phyloP scores from a whole-genome alignment of 352 stramenopile genomes.

The Phytophthora pisi region DNA sequence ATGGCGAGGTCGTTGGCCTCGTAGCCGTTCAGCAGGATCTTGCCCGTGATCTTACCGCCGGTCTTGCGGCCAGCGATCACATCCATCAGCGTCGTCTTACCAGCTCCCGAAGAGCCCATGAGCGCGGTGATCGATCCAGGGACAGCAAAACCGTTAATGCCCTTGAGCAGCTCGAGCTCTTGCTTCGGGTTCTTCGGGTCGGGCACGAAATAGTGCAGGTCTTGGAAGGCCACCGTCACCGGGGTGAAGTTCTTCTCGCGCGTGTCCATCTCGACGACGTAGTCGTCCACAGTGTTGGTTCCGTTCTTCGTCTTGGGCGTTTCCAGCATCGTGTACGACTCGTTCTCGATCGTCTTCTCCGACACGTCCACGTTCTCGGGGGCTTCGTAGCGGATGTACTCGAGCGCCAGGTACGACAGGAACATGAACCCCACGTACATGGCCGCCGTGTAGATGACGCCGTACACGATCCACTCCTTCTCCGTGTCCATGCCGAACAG shows the following conservation, averaged over 20 bases:
- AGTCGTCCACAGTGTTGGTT: not conserved
- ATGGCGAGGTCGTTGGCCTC: conserved; percentile 49
- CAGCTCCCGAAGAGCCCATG: not conserved
- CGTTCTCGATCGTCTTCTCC: conserved; percentile 17
- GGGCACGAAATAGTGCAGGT: conserved; percentile 17
- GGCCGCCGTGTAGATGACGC: conserved; percentile 40
- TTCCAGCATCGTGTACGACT: conserved; percentile 20
- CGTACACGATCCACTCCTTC: conserved; percentile 43
- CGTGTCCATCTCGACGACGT: conserved; percentile 10
- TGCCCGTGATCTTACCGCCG: not conserved
- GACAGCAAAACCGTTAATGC: conserved; percentile 11
- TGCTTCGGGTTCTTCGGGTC: conserved; percentile 13
- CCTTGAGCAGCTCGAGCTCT: conserved; percentile 11
- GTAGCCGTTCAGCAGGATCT: conserved; percentile 42
- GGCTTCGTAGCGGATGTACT: conserved; percentile 31
- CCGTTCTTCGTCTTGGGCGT: conserved; percentile 23
- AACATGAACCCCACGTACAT: conserved; percentile 45
- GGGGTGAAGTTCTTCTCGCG: conserved; percentile 13
- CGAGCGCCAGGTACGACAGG: conserved; percentile 35
- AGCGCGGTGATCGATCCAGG: not conserved
- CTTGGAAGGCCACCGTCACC: conserved; percentile 21
- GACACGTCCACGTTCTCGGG: conserved; percentile 35
- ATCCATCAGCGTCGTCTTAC: not conserved
- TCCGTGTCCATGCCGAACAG: conserved; percentile 52
- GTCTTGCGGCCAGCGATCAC: not conserved